phyloP scores from a whole-genome alignment of 257 asterid species.

The Nicotiana obtusifolia region DNA sequence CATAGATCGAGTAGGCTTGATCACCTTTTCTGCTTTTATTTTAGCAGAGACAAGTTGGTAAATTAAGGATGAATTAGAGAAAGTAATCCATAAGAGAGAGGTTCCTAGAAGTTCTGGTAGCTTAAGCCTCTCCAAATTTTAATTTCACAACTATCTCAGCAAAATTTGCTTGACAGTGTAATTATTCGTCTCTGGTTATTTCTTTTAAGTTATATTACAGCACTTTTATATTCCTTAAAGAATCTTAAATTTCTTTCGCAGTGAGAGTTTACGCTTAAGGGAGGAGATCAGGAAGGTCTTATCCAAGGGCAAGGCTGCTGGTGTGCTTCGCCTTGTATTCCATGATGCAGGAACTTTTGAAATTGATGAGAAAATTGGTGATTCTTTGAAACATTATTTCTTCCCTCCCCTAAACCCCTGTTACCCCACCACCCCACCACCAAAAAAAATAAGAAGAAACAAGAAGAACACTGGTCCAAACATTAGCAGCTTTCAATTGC shows the following conservation, averaged over 20 bases:
- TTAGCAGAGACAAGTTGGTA: not conserved
- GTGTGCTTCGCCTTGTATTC: conserved; percentile 83
- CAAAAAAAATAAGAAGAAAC: not conserved
- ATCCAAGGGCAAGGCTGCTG: conserved; percentile 77
- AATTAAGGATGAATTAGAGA: not conserved
- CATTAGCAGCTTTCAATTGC: not conserved
- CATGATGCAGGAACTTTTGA: conserved; percentile 98
- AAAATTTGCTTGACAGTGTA: not conserved
- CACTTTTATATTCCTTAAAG: conserved; percentile 8
- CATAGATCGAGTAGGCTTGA: not conserved
- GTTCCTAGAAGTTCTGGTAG: not conserved
- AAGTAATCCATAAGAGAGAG: not conserved
- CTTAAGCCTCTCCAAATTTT: not conserved
- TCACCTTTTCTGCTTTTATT: not conserved
- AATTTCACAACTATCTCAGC: not conserved
- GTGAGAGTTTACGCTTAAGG: conserved; percentile 38
- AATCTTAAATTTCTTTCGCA: conserved; percentile 24
- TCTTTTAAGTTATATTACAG: not conserved
- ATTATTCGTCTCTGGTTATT: not conserved
- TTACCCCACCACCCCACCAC: not conserved
- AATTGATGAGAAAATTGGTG: conserved; percentile 53
- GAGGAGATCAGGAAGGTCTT: conserved; percentile 66
- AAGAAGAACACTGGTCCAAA: not conserved
- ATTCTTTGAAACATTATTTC: not conserved
- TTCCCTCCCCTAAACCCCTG: not conserved